Evolutionary conservation across 164 flowering plant species (phyloP), one percentile per base, ranked within the genome.

Genomic region (Euptelea pleiosperma): DNA sequence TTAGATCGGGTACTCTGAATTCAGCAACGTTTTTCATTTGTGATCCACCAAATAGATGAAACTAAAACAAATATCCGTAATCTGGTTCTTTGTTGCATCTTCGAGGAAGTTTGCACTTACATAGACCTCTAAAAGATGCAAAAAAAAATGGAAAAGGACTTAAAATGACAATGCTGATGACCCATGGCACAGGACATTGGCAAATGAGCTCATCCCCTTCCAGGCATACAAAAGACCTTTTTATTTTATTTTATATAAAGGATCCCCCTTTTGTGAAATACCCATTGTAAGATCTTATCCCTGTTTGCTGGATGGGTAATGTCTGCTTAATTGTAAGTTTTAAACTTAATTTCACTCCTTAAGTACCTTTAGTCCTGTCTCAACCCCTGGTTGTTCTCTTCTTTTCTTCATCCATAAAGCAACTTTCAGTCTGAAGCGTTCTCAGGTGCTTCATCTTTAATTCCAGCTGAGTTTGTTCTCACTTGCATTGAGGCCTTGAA

Each of bases 61-160:
- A 34, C 24, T 22, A 3, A 48, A 48, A 29, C 2, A 7, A 15
- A 2, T 5, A 48, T 15, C 12, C n/a, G 7, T 10, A 28, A 10
- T 28, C 19, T 0, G 18, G 52, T 28, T 4, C 21, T 29, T 26
- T 15, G 30, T 42, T 18, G 2, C 14, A 1, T 7, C 3, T n/a
- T 26, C 1, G 15, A 12, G 12, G 18, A 29, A 28, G 21, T 48
- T 25, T 2, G 12, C n/a, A n/a, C n/a, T n/a, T n/a, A n/a, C n/a
- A n/a, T 30, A 48, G 25, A 30, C 52, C 33, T 48, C 52, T 6
- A 16, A 48, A 2, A 8, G 52, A 29, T 28, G n/a, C n/a, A n/a
- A n/a, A n/a, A 48, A 48, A 47, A 21, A 47, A 22, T 47, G 52
- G 29, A n/a, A 30, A 48, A 48, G n/a, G n/a, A n/a, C n/a, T n/a